Evolutionary conservation across 345 rosid species (phyloP), one percentile per base, ranked within the genome.

Genomic region (Rhizophora apiculata): DNA sequence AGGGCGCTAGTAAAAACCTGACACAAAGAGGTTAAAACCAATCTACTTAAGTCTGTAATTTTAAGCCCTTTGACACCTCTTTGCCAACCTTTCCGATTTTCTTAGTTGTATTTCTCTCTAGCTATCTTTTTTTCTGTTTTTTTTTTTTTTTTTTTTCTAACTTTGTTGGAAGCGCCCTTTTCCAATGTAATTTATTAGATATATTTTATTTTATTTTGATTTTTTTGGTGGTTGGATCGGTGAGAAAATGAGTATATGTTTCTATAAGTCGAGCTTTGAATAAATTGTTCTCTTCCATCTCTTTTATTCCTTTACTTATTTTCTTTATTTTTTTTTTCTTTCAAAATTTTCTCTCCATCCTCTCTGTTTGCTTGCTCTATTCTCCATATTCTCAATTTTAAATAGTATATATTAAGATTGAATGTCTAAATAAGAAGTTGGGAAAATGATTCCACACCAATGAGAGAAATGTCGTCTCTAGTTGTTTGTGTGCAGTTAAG

Each of bases 111-210:
- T 20, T 31, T 21, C 18, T 34, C n/a, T 19, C 22, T 21, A 16
- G 37, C 37, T 7, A 9, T 7, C 1, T 1, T 30, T 30, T 30
- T 24, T 24, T 24, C 24, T 24, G 24, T 24, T 31, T 31, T 30
- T 30, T 30, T 3, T 4, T 31, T 10, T 32, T 34, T 24, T 24
- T 65, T 18, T 60, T 26, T 18, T 32, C 30, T 10, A 19, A 34
- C 46, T 64, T 64, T 27, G 5, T 66, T 48, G 24, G 4, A 34
- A 6, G 55, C 27, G 46, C 72, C 43, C 19, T 57, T 57, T 36
- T 4, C 19, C 30, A 43, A 32, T 55, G 62, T 36, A 68, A 58
- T 68, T 68, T 73, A 36, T 57, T 72, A 64, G 68, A 27, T 30
- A 55, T 71, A 18, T 34, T 27, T 43, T 56, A 20, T 6, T 2